Percentiles rank a stretch among this genome's conserved stretches.
phyloP scores from a whole-genome alignment of 2,329 filamentous ascomycete genomes.

The Trichoderma sp. region DNA sequence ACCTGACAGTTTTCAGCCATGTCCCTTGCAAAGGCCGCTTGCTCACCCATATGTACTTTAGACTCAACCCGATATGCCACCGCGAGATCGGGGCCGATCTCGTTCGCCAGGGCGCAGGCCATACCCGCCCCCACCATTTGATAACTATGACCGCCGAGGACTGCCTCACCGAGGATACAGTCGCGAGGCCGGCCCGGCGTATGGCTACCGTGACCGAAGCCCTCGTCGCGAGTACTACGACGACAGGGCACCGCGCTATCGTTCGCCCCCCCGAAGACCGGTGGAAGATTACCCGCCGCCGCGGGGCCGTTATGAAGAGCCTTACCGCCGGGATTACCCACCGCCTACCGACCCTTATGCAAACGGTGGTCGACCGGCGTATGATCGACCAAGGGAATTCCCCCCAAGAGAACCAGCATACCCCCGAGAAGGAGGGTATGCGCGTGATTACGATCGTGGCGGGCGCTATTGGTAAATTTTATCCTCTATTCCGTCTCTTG shows the following conservation, averaged over 20 bases:
- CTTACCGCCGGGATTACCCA: constrained; percentile 68
- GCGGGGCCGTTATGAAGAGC: constrained; percentile 70
- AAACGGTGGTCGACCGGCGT: constrained; percentile 50
- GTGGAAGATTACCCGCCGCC: constrained; percentile 74
- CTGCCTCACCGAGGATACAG: constrained; percentile 76
- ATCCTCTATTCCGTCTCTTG: constrained; percentile 23
- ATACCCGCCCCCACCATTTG: constrained; percentile 60
- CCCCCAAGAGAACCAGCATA: constrained; percentile 44
- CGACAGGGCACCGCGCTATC: constrained; percentile 73
- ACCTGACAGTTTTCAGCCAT: not conserved
- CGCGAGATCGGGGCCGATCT: constrained; percentile 67
- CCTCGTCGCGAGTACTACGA: constrained; percentile 86
- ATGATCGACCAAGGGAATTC: constrained; percentile 54
- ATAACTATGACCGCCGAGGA: constrained; percentile 81
- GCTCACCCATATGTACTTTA: constrained; percentile 33
- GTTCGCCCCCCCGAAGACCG: constrained; percentile 74
- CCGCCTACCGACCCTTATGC: constrained; percentile 62
- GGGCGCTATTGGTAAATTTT: constrained; percentile 50
- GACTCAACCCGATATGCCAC: constrained; percentile 75
- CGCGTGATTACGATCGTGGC: constrained; percentile 50
- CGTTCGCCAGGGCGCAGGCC: constrained; percentile 68
- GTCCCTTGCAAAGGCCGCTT: not conserved
- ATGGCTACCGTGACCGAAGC: constrained; percentile 84
- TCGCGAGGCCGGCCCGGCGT: constrained; percentile 57
- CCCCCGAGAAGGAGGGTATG: constrained; percentile 39